A percentile compares a stretch with the other conserved stretches of the same genome.
Evolutionary conservation across 345 rosid species (phyloP).

Genomic region (Eucalyptus sp.): DNA sequence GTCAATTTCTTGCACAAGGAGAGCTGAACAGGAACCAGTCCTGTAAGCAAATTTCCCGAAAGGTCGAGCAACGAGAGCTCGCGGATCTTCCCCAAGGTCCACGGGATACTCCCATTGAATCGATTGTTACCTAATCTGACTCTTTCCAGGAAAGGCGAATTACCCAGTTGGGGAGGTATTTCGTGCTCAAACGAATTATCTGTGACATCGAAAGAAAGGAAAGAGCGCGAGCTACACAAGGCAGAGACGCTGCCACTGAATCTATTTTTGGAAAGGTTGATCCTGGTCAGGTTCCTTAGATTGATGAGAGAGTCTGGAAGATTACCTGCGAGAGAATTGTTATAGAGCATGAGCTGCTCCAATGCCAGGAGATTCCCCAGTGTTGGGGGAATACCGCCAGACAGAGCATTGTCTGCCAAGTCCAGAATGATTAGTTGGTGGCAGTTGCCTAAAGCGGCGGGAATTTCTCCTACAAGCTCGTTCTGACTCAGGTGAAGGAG

Average conservation of each 20-base stretch:
- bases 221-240: conserved; percentile 45
- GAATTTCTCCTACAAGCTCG: conserved; percentile 53
- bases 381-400: conserved; percentile 52
- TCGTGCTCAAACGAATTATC: conserved; percentile 49
- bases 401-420: conserved; percentile 72
- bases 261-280: conserved; percentile 67
- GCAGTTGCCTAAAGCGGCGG: conserved; percentile 64
- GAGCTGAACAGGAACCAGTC: conserved; percentile 55
- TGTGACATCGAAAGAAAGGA: conserved; percentile 84
- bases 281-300: conserved; percentile 65
- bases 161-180: conserved; percentile 62
- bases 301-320: conserved; percentile 53
- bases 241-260: conserved; percentile 64
- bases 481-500: conserved; percentile 83
- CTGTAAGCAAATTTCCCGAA: conserved; percentile 63
- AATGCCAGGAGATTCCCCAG: conserved; percentile 42
- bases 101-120: conserved; percentile 66
- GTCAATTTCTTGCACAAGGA: conserved; percentile 60
- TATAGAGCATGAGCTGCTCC: conserved; percentile 81
- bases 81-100: conserved; percentile 65
- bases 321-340: conserved; percentile 69
- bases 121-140: conserved; percentile 69
- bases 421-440: conserved; percentile 60
- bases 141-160: conserved; percentile 73
- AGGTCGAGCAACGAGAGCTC: conserved; percentile 58